Base-by-base conservation (phyloP, 768 basidiomycete genomes). In the Lanmaoa rubissima region DNA sequence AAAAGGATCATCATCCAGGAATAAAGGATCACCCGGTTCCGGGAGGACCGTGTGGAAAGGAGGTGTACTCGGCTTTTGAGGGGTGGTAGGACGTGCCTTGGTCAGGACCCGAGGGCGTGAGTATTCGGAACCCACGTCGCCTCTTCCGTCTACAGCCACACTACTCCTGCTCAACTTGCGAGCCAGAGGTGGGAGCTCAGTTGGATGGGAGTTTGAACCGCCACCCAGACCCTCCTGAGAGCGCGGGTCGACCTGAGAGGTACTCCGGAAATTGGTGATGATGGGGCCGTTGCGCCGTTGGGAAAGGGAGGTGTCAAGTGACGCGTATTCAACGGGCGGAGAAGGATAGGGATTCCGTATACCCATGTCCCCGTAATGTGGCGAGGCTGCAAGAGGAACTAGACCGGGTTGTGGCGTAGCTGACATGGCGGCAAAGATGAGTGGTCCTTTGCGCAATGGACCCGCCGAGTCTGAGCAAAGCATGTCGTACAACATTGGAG, bases 401-500 rank as follows among this genome's bases (percentile, higher is more conserved):
- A 24, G 17, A 11, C 21, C 26, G 48, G 55, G 46, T 16, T 71
- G 65, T 31, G 65, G 67, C 7, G 65, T 54, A n/a, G 69, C 51
- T 13, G 76, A 73, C 78, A 81, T 83, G 4, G 85, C 82, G 7
- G 84, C 69, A 54, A 88, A 88, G 34, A 89, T 88, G 24, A 84
- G 75, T 1, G 87, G 85, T 21, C 81, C 82, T 19, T 79, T 81
- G 54, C 74, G 75, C 6, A 70, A 44, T 4, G 66, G 59, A 58
- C 61, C 6, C 50, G 42, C 45, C 52, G 35, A 61, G 51, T 53
- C 69, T 1, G 65, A 58, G 44, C 67, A 62, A 14, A 66, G 53
- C 13, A 64, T 38, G 60, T 69, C 68, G 31, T 52, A 66, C 12
- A 59, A 24, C 67, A 66, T 57, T 2, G 68, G 59, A 0, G 55